A percentile compares a stretch with the other conserved stretches of the same genome.
phyloP scores from a whole-genome alignment of 768 basidiomycete genomes.

The Phlebiopsis gigantea region DNA sequence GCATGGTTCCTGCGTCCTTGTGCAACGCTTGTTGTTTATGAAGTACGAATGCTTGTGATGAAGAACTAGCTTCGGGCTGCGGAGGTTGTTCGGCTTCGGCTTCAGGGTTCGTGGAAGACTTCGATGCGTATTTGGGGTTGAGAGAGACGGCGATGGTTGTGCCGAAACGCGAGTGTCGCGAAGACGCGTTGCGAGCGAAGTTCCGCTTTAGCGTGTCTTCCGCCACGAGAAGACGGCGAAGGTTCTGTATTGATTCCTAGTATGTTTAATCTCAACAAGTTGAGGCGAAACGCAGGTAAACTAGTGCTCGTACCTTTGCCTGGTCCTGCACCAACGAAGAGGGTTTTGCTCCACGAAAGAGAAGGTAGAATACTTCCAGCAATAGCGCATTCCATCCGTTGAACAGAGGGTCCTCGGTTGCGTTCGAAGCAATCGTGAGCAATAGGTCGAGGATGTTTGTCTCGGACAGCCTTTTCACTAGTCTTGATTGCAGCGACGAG shows the following conservation, averaged over 20 bases:
- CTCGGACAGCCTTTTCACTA: slow-evolving; percentile 66
- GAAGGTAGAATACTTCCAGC: slow-evolving; percentile 88
- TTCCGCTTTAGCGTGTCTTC: slow-evolving; percentile 67
- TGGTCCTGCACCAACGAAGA: slow-evolving; percentile 52
- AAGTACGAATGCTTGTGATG: slow-evolving; percentile 61
- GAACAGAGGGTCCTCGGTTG: slow-evolving; percentile 70
- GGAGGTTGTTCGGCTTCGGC: slow-evolving; percentile 20
- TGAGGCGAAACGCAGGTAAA: slow-evolving; percentile 2
- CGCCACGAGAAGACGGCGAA: slow-evolving; percentile 70
- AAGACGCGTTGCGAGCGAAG: slow-evolving; percentile 47
- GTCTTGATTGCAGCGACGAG: slow-evolving; percentile 70
- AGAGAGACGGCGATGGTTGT: slow-evolving; percentile 85
- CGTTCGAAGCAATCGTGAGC: slow-evolving; percentile 80
- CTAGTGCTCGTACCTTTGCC: slow-evolving; percentile 45
- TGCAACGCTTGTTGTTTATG: slow-evolving; percentile 63
- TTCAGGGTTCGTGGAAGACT: not conserved
- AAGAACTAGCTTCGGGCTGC: slow-evolving; percentile 15
- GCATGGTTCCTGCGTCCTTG: slow-evolving; percentile 57
- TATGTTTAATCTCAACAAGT: slow-evolving; percentile 2
- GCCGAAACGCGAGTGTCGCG: slow-evolving; percentile 93
- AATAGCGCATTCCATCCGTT: slow-evolving; percentile 84
- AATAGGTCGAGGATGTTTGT: slow-evolving; percentile 74
- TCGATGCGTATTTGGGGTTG: slow-evolving; percentile 43
- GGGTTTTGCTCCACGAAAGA: slow-evolving; percentile 79
- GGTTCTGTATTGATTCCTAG: slow-evolving; percentile 62